Base-by-base conservation (phyloP, 2,329 filamentous ascomycete species). In the Neopestalotiopsis sp. region DNA sequence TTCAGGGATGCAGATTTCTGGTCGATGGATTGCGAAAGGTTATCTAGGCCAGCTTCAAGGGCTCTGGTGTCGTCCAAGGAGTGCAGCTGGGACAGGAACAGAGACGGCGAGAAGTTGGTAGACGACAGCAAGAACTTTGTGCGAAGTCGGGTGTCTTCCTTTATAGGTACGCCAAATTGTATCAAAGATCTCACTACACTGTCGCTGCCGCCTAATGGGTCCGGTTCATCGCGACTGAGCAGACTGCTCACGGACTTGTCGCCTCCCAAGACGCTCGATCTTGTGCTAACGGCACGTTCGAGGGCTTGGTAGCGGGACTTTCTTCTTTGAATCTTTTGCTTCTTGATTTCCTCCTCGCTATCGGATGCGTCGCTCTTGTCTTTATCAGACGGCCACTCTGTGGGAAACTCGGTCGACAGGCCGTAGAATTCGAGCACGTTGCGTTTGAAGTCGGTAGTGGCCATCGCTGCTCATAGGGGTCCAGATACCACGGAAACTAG, bases 1-100 rank as follows among this genome's bases (percentile, higher is more conserved):
- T 99, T 99, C 70, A 99, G 88, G 4, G 95, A 98, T 0, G 95
- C 96, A 0, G 95, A 98, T 81, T 99, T 99, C 81, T 98, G 94
- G 76, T 98, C 96, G 76, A 99, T 99, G 0, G 95, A 98, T 71
- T 89, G 89, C 20, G 94, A 96, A 24, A 99, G 88, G 69, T 92
- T 91, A 73, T 97, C 92, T 24, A 99, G 88, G 3, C 96, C 97
- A 63, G 89, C 86, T 13, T 97, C 85, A 1, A 99, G 85, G 61
- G 91, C 89, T 74, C 94, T 89, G 0, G 95, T 97, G 67, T 95
- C 94, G 67, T 93, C 95, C 62, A 90, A 89, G 70, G 93, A 91
- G 80, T 99, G 97, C 72, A 97, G 92, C 79, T 98, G 94, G 0
- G 95, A 96, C 13, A 99, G 87, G 80, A 98, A 99, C 7, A 97